phyloP scores from a whole-genome alignment of 192 early-diverging fungal genomes.

The Geosiphon pyriformis region DNA sequence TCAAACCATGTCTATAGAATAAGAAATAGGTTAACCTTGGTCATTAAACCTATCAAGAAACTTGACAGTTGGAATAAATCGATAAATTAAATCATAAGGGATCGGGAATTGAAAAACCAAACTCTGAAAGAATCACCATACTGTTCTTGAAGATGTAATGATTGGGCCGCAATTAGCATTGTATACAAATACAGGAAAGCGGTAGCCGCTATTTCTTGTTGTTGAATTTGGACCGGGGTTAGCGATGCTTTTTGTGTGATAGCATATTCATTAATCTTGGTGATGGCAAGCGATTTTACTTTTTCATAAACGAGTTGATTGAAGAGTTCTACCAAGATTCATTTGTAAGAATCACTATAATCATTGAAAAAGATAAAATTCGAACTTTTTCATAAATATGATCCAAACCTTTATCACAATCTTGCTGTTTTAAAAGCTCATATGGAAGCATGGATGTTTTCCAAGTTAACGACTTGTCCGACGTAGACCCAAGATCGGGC shows the following conservation, averaged over 20 bases:
- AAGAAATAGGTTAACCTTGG: background rate
- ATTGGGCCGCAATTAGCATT: slow-evolving; percentile 66
- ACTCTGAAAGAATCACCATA: no score
- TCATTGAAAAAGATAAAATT: background rate
- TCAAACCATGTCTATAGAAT: slow-evolving; percentile 38
- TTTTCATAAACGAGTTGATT: background rate
- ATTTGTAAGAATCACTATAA: background rate
- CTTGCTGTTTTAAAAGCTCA: background rate
- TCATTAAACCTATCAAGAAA: background rate
- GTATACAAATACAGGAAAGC: slow-evolving; percentile 41
- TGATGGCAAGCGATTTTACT: slow-evolving; percentile 8
- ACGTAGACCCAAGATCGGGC: slow-evolving; percentile 55
- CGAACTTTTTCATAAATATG: background rate
- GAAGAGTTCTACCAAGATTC: background rate
- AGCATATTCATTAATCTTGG: slow-evolving; percentile 38
- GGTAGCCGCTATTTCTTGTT: slow-evolving; percentile 27
- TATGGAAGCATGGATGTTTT: slow-evolving; percentile 23
- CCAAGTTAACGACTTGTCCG: slow-evolving; percentile 27
- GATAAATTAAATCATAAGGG: background rate
- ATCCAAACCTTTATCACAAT: background rate
- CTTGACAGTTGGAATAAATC: slow-evolving; percentile 3
- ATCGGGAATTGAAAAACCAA: no score
- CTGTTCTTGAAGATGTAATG: slow-evolving; percentile 35
- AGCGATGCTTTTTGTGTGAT: background rate
- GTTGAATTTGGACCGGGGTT: slow-evolving; percentile 28